Evolutionary conservation across 176 grass and related monocot genomes (phyloP).

Genomic region (Canna indica): DNA sequence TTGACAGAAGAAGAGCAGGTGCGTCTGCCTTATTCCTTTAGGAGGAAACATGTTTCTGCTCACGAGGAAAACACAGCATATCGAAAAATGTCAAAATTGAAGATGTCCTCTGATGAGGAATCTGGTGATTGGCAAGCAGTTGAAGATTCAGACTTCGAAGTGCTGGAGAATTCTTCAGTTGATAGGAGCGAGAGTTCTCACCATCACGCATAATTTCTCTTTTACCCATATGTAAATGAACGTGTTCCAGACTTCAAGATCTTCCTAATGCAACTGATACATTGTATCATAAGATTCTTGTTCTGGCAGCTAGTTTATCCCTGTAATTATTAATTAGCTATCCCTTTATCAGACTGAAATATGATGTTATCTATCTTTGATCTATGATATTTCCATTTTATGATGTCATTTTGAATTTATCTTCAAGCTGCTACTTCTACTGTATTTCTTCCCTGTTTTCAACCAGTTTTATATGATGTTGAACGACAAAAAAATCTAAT

Average conservation of each 20-base stretch:
- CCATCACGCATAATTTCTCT: background rate
- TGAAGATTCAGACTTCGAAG: constrained; percentile 72
- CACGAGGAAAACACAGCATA: constrained; percentile 24
- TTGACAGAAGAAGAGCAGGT: constrained; percentile 40
- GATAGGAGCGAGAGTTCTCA: background rate
- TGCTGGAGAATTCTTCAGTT: constrained; percentile 35
- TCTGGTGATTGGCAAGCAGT: constrained; percentile 50
- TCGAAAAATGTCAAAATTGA: constrained; percentile 24
- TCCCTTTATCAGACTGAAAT: background rate
- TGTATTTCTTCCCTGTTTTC: background rate
- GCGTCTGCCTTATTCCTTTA: constrained; percentile 45
- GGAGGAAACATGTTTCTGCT: constrained; percentile 48
- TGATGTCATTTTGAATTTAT: background rate
- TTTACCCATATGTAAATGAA: background rate
- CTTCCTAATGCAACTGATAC: background rate
- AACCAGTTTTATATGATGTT: background rate
- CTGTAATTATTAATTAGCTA: constrained; percentile 7
- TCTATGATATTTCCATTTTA: background rate
- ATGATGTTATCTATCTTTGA: background rate
- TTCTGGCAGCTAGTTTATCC: background rate
- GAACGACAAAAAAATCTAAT: no score
- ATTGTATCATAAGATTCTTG: background rate
- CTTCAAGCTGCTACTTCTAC: background rate
- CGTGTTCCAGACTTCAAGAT: background rate
- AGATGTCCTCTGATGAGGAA: constrained; percentile 40